Evolutionary conservation across 306 rosid genomes (phyloP).

Genomic region (Sicyos edulis): DNA sequence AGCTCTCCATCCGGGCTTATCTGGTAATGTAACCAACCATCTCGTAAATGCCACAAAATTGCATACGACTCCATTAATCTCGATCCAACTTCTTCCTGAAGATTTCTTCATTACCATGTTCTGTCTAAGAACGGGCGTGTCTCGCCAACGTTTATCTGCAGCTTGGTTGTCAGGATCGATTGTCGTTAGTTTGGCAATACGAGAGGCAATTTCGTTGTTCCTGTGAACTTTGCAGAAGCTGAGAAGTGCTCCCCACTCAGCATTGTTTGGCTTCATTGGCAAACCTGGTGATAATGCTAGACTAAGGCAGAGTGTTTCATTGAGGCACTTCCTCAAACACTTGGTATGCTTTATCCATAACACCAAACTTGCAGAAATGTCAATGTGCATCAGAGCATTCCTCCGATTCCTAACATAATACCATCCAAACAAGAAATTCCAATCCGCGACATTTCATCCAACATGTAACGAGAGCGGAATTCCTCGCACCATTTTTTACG

Average conservation of each 20-base stretch:
- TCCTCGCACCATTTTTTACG: conserved; percentile 10
- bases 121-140: conserved; percentile 47
- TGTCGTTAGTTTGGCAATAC: conserved; percentile 35
- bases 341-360: conserved; percentile 42
- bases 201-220: conserved; percentile 48
- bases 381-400: no score
- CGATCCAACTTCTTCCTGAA: conserved; percentile 60
- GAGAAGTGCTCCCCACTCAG: conserved; percentile 70
- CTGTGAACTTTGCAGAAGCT: conserved; percentile 64
- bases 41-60: conserved; percentile 46
- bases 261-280: conserved; percentile 48
- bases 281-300: conserved; percentile 22
- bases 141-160: conserved; percentile 47
- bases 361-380: no score
- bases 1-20: conserved; percentile 34
- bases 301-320: conserved; percentile 63
- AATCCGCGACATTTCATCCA: not conserved
- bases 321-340: conserved; percentile 46
- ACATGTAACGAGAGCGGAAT: no score
- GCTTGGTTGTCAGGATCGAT: conserved; percentile 37
- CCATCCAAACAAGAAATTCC: conserved; percentile 63
- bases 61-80: conserved; percentile 48
- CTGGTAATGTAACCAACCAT: conserved; percentile 37
- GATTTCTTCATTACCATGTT: conserved; percentile 65
- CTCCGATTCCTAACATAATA: conserved; percentile 26